Conservation (phyloP, 768 basidiomycete genomes). For the Russula emetica region DNA sequence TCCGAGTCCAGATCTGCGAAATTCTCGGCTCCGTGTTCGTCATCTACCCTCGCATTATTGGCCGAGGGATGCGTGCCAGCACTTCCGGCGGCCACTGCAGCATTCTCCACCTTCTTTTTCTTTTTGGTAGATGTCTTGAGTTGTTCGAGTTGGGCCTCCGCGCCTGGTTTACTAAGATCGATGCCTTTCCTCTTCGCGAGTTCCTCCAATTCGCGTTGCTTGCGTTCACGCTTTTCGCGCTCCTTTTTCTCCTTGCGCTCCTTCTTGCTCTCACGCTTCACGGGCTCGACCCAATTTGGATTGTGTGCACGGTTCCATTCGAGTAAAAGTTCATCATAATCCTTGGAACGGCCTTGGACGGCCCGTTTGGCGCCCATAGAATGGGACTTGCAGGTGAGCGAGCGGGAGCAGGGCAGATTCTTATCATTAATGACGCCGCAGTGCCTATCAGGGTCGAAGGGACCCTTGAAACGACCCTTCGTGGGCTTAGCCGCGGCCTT, state of each 20-base stretch:
- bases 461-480: conserved; percentile 77
- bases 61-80: conserved; percentile 40
- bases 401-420: conserved; percentile 84
- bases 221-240: conserved; percentile 78
- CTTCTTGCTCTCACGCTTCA: conserved; percentile 80
- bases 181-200: conserved; percentile 56
- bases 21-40: conserved; percentile 48
- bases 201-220: conserved; percentile 63
- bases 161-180: conserved; percentile 44
- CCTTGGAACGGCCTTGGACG: conserved; percentile 77
- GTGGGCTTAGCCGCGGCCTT: conserved; percentile 66
- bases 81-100: conserved; percentile 38
- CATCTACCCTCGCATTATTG: conserved; percentile 53
- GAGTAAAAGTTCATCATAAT: conserved; percentile 80
- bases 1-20: conserved; percentile 80
- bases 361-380: conserved; percentile 95
- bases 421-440: conserved; percentile 99
- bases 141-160: conserved; percentile 33
- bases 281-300: conserved; percentile 83
- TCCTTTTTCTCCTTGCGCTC: conserved; percentile 85
- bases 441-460: conserved; percentile 86
- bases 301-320: conserved; percentile 91
- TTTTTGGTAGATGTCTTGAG: conserved; percentile 51
- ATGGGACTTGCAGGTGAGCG: conserved; percentile 96
- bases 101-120: conserved; percentile 51